Conservation (phyloP, 148 eudicot genomes). For the Rhododendron kiyosumense region DNA sequence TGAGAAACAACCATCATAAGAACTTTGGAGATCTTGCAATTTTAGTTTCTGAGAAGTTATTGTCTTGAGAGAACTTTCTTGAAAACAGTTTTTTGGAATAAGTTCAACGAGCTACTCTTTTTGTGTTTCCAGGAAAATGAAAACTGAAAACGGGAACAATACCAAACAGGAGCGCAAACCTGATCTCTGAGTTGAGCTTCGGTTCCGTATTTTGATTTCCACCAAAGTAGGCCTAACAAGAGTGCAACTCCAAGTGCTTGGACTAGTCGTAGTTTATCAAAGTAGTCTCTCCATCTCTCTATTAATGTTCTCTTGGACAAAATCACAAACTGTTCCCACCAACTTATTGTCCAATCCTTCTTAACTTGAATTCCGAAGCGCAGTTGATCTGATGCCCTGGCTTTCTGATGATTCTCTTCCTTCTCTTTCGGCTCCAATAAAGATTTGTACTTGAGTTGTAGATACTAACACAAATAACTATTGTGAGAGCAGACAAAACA, state of each 20-base stretch:
- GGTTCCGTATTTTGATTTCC: conserved; percentile 67
- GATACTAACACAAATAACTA: conserved; percentile 34
- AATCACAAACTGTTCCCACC: conserved; percentile 77
- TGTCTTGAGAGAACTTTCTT: not conserved
- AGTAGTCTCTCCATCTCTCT: conserved; percentile 80
- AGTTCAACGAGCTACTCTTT: not conserved
- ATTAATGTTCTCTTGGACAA: conserved; percentile 67
- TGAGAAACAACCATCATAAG: not conserved
- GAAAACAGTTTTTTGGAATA: not conserved
- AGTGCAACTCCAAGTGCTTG: conserved; percentile 82
- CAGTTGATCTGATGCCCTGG: conserved; percentile 54
- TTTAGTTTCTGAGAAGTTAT: not conserved
- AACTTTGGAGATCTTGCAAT: not conserved
- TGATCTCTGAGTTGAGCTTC: conserved; percentile 98
- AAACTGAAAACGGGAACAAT: not conserved
- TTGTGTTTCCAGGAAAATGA: not conserved
- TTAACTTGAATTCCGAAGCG: conserved; percentile 67
- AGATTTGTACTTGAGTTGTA: conserved; percentile 71
- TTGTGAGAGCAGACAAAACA: not conserved
- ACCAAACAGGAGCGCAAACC: conserved; percentile 21
- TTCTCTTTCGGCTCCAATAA: conserved; percentile 77
- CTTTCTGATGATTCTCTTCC: conserved; percentile 38
- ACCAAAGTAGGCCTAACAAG: conserved; percentile 92
- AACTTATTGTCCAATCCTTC: conserved; percentile 83
- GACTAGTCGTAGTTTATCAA: conserved; percentile 62